Evolutionary conservation across 2,329 filamentous ascomycete genomes (phyloP).

Genomic region (Fusarium scirpi): DNA sequence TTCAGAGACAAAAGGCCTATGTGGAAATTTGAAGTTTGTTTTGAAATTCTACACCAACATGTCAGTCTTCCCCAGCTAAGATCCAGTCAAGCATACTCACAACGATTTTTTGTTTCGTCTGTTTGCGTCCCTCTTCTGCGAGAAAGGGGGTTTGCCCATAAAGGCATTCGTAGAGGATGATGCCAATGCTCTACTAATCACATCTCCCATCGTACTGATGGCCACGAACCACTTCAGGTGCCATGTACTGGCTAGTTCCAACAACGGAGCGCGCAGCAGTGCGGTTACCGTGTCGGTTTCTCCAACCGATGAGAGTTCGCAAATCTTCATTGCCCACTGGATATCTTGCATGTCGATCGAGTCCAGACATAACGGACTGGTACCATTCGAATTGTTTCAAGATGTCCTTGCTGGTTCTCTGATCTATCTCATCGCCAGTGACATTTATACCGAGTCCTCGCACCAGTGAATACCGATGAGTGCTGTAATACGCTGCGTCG

Average conservation of each 20-base stretch:
- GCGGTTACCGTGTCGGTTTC: constrained; percentile 75
- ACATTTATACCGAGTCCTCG: constrained; percentile 80
- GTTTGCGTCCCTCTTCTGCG: constrained; percentile 78
- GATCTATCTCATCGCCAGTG: constrained; percentile 79
- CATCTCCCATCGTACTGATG: constrained; percentile 90
- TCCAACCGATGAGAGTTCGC: constrained; percentile 71
- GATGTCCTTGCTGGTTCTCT: constrained; percentile 61
- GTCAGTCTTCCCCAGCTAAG: constrained; percentile 9
- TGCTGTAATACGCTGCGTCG: constrained; percentile 86
- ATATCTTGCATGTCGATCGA: constrained; percentile 52
- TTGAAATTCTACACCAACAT: constrained; percentile 71
- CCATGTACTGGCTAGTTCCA: constrained; percentile 98
- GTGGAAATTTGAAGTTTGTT: constrained; percentile 77
- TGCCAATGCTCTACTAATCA: constrained; percentile 96
- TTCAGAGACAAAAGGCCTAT: constrained; percentile 71
- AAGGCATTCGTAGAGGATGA: constrained; percentile 94
- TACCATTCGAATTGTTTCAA: constrained; percentile 52
- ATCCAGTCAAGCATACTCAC: constrained; percentile 59
- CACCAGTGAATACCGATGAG: constrained; percentile 82
- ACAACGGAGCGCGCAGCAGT: constrained; percentile 86
- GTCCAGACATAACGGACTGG: constrained; percentile 47
- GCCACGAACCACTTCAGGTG: constrained; percentile 88
- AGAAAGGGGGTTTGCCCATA: constrained; percentile 94
- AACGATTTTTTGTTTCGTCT: constrained; percentile 88
- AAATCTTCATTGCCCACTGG: constrained; percentile 47